Evolutionary conservation across 805 yeast species (phyloP), one percentile per base, ranked within the genome.

Genomic region (Barnettozyma salicaria): DNA sequence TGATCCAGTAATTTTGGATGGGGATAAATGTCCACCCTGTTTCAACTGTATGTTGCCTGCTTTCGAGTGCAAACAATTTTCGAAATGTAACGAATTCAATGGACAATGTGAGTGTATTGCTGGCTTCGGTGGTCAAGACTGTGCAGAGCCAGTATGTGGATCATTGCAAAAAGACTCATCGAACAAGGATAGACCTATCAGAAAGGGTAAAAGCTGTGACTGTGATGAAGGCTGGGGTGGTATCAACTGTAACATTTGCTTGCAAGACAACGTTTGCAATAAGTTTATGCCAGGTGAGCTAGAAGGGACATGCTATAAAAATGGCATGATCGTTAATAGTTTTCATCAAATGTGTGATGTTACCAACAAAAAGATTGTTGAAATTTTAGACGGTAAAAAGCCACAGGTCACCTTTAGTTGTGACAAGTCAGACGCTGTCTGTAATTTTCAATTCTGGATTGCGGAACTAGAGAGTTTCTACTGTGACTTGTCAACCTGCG

Each of bases 371-470:
- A 92, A 90, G 60, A 89, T 92, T 46, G 67, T 87, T 29, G 78
- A 80, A 40, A 80, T 90, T 32, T 66, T 92, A 47, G 67, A 77
- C 13, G 96, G 96, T 1, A 74, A 77, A 58, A 72, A 70, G 36
- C 97, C 98, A 2, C 95, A 90, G 55, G 96, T 86, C 4, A 88
- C 96, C 0, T 90, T 92, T 61, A 74, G 87, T 27, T 92, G 98
- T 65, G 78, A 85, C 54, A 75, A 68, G 49, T 71, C 81, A 1
- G 64, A 75, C 0, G 71, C 62, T 13, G 60, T 59, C 9, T 92
- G 98, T 62, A 78, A 87, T 56, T 87, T 92, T 63, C 97, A 92
- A 60, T 87, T 92, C 56, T 92, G 98, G 98, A 86, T 92, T 45
- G 96, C 80, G 48, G 76, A 87, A 57, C 65, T 70, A 30, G 98